Percentiles rank a stretch among this genome's conserved stretches.
Conservation (phyloP, 1,284 basidiomycete species). For the Ustilago esculenta region DNA sequence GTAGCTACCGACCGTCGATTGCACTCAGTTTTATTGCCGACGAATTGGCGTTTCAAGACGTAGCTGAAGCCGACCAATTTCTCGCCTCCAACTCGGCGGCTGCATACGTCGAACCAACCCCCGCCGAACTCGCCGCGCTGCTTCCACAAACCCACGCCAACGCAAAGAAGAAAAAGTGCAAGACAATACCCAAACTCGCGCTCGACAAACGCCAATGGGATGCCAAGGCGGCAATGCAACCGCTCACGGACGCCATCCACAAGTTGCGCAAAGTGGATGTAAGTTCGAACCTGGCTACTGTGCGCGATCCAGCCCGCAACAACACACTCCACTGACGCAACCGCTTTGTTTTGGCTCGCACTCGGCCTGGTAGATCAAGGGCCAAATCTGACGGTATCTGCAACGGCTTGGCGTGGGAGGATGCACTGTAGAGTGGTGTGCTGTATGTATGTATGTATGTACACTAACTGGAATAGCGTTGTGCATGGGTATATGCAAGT, state of each 20-base stretch:
- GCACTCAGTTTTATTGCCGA: slow-evolving; percentile 80
- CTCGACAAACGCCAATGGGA: slow-evolving; percentile 69
- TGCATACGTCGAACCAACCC: slow-evolving; percentile 71
- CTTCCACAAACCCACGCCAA: slow-evolving; percentile 1
- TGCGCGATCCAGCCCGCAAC: too few relatives aligned
- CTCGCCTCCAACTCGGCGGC: slow-evolving; percentile 77
- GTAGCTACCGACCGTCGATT: slow-evolving; percentile 68
- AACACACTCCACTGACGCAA: too few relatives aligned
- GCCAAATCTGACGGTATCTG: slow-evolving; percentile 43
- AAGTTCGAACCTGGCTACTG: too few relatives aligned
- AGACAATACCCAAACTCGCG: slow-evolving; percentile 33
- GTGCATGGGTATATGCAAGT: too few relatives aligned
- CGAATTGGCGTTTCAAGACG: slow-evolving; percentile 83
- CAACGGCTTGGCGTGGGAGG: too few relatives aligned
- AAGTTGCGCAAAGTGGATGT: slow-evolving; percentile 71
- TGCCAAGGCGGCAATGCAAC: slow-evolving; percentile 69
- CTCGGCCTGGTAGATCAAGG: slow-evolving; percentile 49
- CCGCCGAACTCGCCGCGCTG: slow-evolving; percentile 42
- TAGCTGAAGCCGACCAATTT: slow-evolving; percentile 77
- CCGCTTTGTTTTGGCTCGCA: too few relatives aligned
- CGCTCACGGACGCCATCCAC: slow-evolving; percentile 68
- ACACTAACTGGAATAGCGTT: too few relatives aligned
- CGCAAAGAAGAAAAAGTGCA: slow-evolving; percentile 40
- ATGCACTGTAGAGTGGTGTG: too few relatives aligned
- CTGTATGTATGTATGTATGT: too few relatives aligned